A percentile compares a stretch with the other conserved stretches of the same genome.
These are phyloP conservation scores for Parasarocladium wereldwijsianum DNA, from an alignment of 2,329 filamentous ascomycete species.

Conservation along the genomic window DNA sequence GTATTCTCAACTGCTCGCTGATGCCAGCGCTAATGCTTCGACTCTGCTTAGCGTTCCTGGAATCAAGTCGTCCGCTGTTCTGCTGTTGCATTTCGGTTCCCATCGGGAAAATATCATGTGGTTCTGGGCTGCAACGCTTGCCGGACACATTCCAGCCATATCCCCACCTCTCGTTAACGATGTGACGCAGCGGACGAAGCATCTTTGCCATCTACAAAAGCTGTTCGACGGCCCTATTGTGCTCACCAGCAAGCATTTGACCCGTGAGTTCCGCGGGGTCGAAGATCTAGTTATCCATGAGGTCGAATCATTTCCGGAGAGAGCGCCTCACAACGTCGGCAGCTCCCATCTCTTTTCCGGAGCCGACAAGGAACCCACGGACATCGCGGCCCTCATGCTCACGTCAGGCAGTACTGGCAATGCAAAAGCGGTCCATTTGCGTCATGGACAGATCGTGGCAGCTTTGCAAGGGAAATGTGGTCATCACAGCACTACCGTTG, in stretches of 20 bases:
- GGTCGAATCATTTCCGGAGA: constrained; percentile 4
- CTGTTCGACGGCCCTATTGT: constrained; percentile 3
- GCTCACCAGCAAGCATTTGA: constrained; percentile 4
- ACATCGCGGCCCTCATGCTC: constrained; percentile 23
- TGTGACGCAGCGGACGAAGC: constrained; percentile 5
- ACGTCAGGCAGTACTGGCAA: constrained; percentile 37
- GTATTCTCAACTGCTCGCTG: constrained; percentile 1
- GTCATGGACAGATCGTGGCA: constrained; percentile 25
- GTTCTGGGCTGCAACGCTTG: constrained; percentile 6
- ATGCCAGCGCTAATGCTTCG: neutral
- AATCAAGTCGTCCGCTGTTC: too few species aligned
- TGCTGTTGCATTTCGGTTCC: constrained; percentile 6
- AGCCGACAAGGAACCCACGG: neutral
- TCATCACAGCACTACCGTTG: constrained; percentile 10
- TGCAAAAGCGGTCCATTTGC: constrained; percentile 32
- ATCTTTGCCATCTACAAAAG: constrained; percentile 3
- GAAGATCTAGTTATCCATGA: constrained; percentile 3
- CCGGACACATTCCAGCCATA: constrained; percentile 4
- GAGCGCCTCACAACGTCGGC: neutral
- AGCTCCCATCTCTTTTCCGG: too few species aligned
- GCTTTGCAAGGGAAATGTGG: constrained; percentile 24
- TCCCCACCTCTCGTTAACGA: constrained; percentile 6
- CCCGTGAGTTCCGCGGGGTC: constrained; percentile 3
- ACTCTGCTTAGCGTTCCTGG: too few species aligned
- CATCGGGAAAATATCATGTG: constrained; percentile 6